Base-by-base conservation (phyloP, 2,329 filamentous ascomycete genomes). In the Colletotrichum cereale region DNA sequence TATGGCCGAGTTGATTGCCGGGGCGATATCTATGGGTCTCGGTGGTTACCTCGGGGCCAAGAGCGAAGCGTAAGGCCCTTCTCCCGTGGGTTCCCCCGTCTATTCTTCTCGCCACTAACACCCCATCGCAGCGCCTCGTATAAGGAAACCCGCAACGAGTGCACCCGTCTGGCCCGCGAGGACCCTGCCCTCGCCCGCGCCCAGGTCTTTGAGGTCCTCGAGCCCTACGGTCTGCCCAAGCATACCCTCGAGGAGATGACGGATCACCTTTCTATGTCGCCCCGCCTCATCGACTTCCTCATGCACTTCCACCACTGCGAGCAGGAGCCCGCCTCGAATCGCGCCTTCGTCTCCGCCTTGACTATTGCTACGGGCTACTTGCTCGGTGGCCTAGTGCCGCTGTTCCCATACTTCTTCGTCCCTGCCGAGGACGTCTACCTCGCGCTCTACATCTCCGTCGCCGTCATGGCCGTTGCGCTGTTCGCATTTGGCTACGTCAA, bases 1-100 rank as follows among this genome's bases (percentile, higher is more conserved):
- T 8, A 84, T 93, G 38, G 92, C 92, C 5, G 92, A 95, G 83
- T 86, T 95, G 60, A 92, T 93, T 78, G 91, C 91, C 0, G 92
- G 93, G 24, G 90, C 91, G 75, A 93, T 95, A 75, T 92, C 88
- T 65, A 95, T 95, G 93, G 92, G 92, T 1, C 84, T 95, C 7
- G 92, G 92, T 31, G 92, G 90, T 8, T 94, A 92, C 78, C 84
- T 95, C 2, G 92, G 91, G 11, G 91, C 90, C 36, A 83, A 85
- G 52, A 89, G 88, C 0, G 88, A 91, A 77, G 73, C 65, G 74
- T 75, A 68, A 53, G 74, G 67, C 10, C 14, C 21, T 18, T 34
- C 36, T 29, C 21, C 26, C 16, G 18, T 5, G 5, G 12, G 47
- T 2, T 21, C 48, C 16, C 6, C 16, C 31, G 26, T 18, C 11